These are phyloP conservation scores for Diplocarpon rosae DNA, from an alignment of 2,329 filamentous ascomycete species.

Conservation along the genomic window DNA sequence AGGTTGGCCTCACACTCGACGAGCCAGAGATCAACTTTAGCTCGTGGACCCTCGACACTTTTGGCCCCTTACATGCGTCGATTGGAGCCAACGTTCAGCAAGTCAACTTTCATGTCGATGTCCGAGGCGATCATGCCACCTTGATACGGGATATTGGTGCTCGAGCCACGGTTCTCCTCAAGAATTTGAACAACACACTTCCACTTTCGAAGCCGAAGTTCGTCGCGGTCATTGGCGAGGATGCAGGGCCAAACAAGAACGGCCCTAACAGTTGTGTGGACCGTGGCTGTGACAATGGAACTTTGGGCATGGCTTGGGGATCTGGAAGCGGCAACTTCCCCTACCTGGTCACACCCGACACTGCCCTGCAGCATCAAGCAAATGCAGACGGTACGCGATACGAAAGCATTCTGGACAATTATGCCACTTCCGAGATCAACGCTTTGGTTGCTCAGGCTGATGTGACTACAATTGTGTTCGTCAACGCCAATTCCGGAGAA, in stretches of 20 bases:
- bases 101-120: slow-evolving; percentile 75
- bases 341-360: slow-evolving; percentile 69
- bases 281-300: slow-evolving; percentile 46
- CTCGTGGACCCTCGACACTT: slow-evolving; percentile 74
- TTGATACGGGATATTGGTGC: slow-evolving; percentile 69
- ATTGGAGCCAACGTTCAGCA: slow-evolving; percentile 51
- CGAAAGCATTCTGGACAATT: slow-evolving; percentile 59
- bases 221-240: slow-evolving; percentile 69
- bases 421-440: slow-evolving; percentile 55
- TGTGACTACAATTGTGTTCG: slow-evolving; percentile 73
- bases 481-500: slow-evolving; percentile 78
- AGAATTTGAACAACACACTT: slow-evolving; percentile 62
- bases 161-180: slow-evolving; percentile 77
- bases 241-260: slow-evolving; percentile 59
- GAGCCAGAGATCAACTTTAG: slow-evolving; percentile 61
- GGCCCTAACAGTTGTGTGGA: slow-evolving; percentile 71
- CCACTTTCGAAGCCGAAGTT: slow-evolving; percentile 72
- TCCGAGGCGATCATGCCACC: slow-evolving; percentile 60
- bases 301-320: slow-evolving; percentile 69
- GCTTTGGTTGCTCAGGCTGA: slow-evolving; percentile 49
- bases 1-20: slow-evolving; percentile 45
- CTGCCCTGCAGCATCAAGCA: slow-evolving; percentile 55
- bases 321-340: slow-evolving; percentile 64
- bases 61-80: slow-evolving; percentile 54
- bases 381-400: slow-evolving; percentile 47